phyloP scores from a whole-genome alignment of 768 basidiomycete species.

The Pisolithus microcarpus region DNA sequence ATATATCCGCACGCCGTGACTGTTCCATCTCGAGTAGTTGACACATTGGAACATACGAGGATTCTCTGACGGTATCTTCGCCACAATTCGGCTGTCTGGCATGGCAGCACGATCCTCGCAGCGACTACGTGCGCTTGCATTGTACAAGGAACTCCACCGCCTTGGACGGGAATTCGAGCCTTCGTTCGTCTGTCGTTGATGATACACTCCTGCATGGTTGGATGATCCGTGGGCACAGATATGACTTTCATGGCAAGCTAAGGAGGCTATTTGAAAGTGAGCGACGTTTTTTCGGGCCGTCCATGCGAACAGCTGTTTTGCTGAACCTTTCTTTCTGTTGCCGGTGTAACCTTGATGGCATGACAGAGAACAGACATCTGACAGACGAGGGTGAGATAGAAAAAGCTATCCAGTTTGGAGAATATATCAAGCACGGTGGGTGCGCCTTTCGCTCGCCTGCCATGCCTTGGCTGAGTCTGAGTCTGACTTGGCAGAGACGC shows the following conservation, averaged over 20 bases:
- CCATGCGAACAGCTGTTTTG: background rate
- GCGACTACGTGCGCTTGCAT: constrained; percentile 56
- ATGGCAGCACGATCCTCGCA: constrained; percentile 25
- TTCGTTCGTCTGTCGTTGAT: constrained; percentile 43
- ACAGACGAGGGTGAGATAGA: constrained; percentile 68
- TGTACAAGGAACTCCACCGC: constrained; percentile 79
- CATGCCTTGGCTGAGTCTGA: background rate
- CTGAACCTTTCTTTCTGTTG: background rate
- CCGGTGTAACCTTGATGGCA: background rate
- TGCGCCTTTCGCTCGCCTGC: background rate
- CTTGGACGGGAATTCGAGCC: constrained; percentile 81
- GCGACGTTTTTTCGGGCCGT: constrained; percentile 13
- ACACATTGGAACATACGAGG: background rate
- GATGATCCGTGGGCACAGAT: constrained; percentile 37
- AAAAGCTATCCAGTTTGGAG: constrained; percentile 63
- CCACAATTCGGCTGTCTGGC: too few relatives aligned
- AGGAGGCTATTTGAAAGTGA: constrained; percentile 68
- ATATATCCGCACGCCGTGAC: too few relatives aligned
- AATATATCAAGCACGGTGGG: constrained; percentile 82
- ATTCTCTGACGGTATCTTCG: background rate
- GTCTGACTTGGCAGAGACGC: constrained; percentile 50
- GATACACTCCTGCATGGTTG: background rate
- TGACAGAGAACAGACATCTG: constrained; percentile 58
- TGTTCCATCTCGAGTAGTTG: too few relatives aligned
- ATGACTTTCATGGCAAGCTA: constrained; percentile 70